Conservation (phyloP, 2,329 filamentous ascomycete genomes). For the Diaporthe destruens region DNA sequence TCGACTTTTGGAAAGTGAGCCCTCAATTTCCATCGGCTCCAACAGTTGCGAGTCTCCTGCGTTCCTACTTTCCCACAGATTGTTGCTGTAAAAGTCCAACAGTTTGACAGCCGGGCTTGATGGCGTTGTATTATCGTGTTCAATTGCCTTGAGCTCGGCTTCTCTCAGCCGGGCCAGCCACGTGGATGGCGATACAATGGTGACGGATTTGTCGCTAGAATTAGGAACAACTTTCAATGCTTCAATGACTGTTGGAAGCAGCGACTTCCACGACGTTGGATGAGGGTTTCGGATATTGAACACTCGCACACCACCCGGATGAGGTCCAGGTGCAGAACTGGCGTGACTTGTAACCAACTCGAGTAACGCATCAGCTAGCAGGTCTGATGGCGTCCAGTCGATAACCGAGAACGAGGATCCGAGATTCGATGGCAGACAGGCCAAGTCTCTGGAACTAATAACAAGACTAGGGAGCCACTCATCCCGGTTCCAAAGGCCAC, state of each 20-base stretch:
- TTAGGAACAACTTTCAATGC: neutral
- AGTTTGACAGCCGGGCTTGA: conserved; percentile 18
- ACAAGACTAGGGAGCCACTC: conserved; percentile 36
- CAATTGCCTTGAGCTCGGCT: conserved; percentile 9
- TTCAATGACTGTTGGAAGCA: conserved; percentile 7
- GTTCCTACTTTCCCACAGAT: conserved; percentile 1
- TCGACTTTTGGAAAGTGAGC: conserved; percentile 1
- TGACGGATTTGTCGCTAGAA: neutral
- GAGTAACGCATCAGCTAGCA: conserved; percentile 7
- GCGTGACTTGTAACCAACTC: neutral
- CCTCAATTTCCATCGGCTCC: conserved; percentile 23
- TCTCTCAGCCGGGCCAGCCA: conserved; percentile 25
- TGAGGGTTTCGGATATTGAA: conserved; percentile 44
- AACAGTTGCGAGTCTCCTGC: neutral
- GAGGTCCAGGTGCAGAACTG: neutral
- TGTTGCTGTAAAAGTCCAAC: conserved; percentile 12
- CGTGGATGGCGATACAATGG: conserved; percentile 8
- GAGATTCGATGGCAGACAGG: conserved; percentile 10
- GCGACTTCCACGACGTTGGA: conserved; percentile 14
- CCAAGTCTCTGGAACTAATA: conserved; percentile 4
- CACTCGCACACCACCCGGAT: conserved; percentile 36
- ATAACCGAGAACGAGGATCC: conserved; percentile 6
- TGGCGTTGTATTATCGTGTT: neutral
- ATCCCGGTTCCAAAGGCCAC: conserved; percentile 17
- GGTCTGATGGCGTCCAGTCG: conserved; percentile 32